Base-by-base conservation (phyloP, 257 asterid species). In the Gentiana macrophylla region DNA sequence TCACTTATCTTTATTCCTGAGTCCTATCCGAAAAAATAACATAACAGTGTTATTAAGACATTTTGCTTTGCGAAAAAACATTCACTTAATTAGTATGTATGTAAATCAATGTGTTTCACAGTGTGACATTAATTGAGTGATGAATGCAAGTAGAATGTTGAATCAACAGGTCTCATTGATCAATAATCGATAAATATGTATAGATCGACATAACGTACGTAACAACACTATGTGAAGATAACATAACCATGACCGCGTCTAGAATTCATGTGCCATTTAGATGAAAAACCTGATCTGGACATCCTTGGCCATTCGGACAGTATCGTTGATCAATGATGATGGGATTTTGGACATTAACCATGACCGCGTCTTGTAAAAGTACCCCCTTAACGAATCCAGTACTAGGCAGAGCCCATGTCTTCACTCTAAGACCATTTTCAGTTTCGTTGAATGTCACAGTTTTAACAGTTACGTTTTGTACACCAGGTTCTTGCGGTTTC, bases 351-450 rank as follows among this genome's bases (percentile, higher is more conserved):
- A 82, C 90, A n/a, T 76, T 67, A 32, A 24, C 13, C 82, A 79
- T 79, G 2, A 57, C 55, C 1, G 67, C 37, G n/a, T 79, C 77
- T 13, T 77, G 74, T 53, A 74, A 82, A 3, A 65, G 52, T 32
- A 82, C 64, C 3, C 68, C 13, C 32, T 64, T 53, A 4, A 79
- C 90, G n/a, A 72, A 82, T 36, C 80, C 90, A 34, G 56, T 72
- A 77, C 86, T 79, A 4, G 80, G 86, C 59, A 78, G 70, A 12
- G 90, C 84, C 90, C 90, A 82, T 49, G 90, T 79, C 67, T 82
- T 82, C 57, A 82, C 70, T 43, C 90, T 74, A 36, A 79, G 65
- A 0, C 90, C 90, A 38, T 82, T 82, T 52, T 79, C 61, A 0
- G 90, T 79, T 12, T 80, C 90, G 1, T 61, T 58, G 53, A 79